Conservation (phyloP, 192 early-diverging fungal species). For the Mortierella alpina region DNA sequence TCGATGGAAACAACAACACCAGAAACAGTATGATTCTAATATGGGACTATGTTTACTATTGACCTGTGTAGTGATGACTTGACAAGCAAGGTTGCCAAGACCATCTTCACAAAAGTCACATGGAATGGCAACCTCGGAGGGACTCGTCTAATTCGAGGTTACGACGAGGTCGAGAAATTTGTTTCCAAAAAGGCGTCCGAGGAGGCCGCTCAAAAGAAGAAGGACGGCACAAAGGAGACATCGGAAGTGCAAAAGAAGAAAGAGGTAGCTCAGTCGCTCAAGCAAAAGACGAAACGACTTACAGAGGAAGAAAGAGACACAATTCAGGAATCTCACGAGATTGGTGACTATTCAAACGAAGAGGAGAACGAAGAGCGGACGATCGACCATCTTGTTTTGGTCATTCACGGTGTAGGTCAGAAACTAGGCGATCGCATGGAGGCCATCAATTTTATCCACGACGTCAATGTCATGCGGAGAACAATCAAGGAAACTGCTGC, state of each 20-base stretch:
- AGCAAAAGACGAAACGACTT: slow-evolving; percentile 48
- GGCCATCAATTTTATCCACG: slow-evolving; percentile 74
- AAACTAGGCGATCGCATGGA: slow-evolving; percentile 80
- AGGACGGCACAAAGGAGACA: slow-evolving; percentile 51
- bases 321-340: slow-evolving; percentile 61
- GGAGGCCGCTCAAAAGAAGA: slow-evolving; percentile 52
- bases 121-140: slow-evolving; percentile 72
- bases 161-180: slow-evolving; percentile 75
- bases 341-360: slow-evolving; percentile 56
- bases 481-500: slow-evolving; percentile 69
- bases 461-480: slow-evolving; percentile 75
- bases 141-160: slow-evolving; percentile 76
- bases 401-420: slow-evolving; percentile 90
- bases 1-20: background rate
- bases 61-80: slow-evolving; percentile 62
- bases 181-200: slow-evolving; percentile 50
- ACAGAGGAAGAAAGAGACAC: slow-evolving; percentile 50
- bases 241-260: slow-evolving; percentile 40
- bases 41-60: background rate
- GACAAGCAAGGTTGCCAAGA: slow-evolving; percentile 68
- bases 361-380: slow-evolving; percentile 72
- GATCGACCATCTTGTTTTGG: slow-evolving; percentile 84
- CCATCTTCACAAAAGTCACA: slow-evolving; percentile 71
- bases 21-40: background rate
- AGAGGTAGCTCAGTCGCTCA: slow-evolving; percentile 32